A percentile compares a stretch with the other conserved stretches of the same genome.
phyloP scores from a whole-genome alignment of 495 filamentous ascomycete species.

The Hypoxylon perforatum region DNA sequence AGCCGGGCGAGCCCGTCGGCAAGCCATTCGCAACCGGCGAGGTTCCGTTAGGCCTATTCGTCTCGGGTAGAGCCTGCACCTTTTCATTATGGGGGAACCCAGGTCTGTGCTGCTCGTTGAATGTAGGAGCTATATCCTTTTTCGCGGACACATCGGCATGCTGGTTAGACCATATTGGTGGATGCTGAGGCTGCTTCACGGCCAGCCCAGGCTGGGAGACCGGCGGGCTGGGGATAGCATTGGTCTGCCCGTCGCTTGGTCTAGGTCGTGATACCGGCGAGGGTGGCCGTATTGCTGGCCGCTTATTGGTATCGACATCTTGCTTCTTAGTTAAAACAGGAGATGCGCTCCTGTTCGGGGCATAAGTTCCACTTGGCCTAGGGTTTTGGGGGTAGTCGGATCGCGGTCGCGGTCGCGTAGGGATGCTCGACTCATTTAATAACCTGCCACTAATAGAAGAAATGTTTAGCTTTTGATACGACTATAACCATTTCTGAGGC shows the following conservation, averaged over 20 bases:
- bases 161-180: constrained; percentile 14
- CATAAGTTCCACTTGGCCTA: constrained; percentile 18
- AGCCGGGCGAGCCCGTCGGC: neutral
- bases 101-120: constrained; percentile 14
- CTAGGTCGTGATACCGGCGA: constrained; percentile 19
- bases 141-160: constrained; percentile 1
- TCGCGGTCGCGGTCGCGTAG: constrained; percentile 62
- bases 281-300: constrained; percentile 7
- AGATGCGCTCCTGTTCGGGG: constrained; percentile 26
- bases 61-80: constrained; percentile 2
- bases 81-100: constrained; percentile 5
- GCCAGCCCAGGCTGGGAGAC: neutral
- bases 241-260: constrained; percentile 19
- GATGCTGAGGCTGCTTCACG: constrained; percentile 13
- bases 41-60: constrained; percentile 6
- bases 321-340: constrained; percentile 17
- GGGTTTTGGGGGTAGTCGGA: constrained; percentile 33
- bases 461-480: constrained; percentile 34
- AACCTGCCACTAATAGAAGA: constrained; percentile 69
- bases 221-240: neutral
- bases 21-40: constrained; percentile 1
- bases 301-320: constrained; percentile 17
- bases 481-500: constrained; percentile 19
- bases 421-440: constrained; percentile 78
- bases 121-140: neutral